phyloP scores from a whole-genome alignment of 2,329 filamentous ascomycete genomes.

The Teratosphaeriaceae sp. region DNA sequence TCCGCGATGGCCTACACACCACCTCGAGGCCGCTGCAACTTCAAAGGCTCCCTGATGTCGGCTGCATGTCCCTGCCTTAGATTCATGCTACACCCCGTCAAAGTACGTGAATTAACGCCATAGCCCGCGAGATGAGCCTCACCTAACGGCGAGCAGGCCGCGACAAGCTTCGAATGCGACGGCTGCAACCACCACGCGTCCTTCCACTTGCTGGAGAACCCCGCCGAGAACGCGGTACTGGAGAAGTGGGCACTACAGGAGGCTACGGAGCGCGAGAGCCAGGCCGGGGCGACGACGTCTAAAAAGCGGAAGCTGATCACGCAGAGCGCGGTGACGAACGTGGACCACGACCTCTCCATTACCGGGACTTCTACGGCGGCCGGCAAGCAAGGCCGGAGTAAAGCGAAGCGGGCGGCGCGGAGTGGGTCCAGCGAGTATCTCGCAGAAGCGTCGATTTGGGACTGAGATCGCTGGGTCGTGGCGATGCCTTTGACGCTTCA shows the following conservation, averaged over 20 bases:
- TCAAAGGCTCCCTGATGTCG: conserved; percentile 41
- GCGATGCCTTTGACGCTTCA: too few relatives aligned
- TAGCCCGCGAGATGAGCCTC: background rate
- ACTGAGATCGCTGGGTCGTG: background rate
- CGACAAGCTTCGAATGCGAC: conserved; percentile 50
- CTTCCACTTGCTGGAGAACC: conserved; percentile 49
- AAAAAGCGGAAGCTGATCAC: conserved; percentile 20
- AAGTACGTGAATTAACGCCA: conserved; percentile 38
- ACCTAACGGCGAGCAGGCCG: conserved; percentile 25
- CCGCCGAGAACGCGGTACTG: conserved; percentile 41
- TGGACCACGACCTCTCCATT: background rate
- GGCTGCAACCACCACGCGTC: conserved; percentile 50
- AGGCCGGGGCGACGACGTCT: conserved; percentile 13
- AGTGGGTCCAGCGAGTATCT: background rate
- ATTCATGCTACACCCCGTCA: conserved; percentile 53
- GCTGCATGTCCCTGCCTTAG: conserved; percentile 46
- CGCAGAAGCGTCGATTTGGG: background rate
- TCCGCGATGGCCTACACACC: conserved; percentile 45
- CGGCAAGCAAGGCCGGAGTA: background rate
- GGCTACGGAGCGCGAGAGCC: conserved; percentile 8
- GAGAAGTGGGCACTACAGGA: conserved; percentile 41
- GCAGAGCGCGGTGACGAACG: conserved; percentile 1
- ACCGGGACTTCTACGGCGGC: background rate
- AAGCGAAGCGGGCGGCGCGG: background rate
- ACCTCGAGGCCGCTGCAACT: conserved; percentile 46